Conservation (phyloP, 768 basidiomycete species). For the Serendipita sp. region DNA sequence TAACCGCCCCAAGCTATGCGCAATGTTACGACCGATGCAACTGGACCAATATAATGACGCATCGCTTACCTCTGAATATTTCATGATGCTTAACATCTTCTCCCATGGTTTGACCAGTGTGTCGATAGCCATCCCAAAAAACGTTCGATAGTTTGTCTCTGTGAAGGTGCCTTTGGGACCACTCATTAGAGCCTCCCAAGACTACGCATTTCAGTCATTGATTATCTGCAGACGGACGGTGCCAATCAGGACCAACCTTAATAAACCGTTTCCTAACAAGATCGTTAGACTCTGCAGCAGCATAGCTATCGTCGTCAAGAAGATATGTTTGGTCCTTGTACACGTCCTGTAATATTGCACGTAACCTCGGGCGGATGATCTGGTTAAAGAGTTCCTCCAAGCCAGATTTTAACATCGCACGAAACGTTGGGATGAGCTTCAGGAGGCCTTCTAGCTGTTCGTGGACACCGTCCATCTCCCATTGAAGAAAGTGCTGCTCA, state of each 20-base stretch:
- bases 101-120: slow-evolving; percentile 92
- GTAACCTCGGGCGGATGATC: slow-evolving; percentile 70
- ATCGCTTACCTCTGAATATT: slow-evolving; percentile 65
- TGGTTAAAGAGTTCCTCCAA: slow-evolving; percentile 95
- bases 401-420: slow-evolving; percentile 55
- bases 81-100: slow-evolving; percentile 61
- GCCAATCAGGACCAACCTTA: slow-evolving; percentile 21
- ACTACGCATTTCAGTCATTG: slow-evolving; percentile 10
- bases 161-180: slow-evolving; percentile 84
- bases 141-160: slow-evolving; percentile 68
- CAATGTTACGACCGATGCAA: not conserved
- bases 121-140: slow-evolving; percentile 77
- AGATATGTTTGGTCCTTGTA: slow-evolving; percentile 83
- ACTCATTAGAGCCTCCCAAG: slow-evolving; percentile 74
- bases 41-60: not conserved
- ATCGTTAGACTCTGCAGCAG: slow-evolving; percentile 72
- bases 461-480: slow-evolving; percentile 37
- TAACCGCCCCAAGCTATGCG: slow-evolving; percentile 80
- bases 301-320: slow-evolving; percentile 77
- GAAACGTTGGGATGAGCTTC: slow-evolving; percentile 45
- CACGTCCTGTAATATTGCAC: slow-evolving; percentile 69
- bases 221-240: not conserved
- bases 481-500: slow-evolving; percentile 48
- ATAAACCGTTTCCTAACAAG: slow-evolving; percentile 78
- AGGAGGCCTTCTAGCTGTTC: slow-evolving; percentile 34